Conservation (phyloP, 2,329 filamentous ascomycete genomes). For the Penicillium thymicola region DNA sequence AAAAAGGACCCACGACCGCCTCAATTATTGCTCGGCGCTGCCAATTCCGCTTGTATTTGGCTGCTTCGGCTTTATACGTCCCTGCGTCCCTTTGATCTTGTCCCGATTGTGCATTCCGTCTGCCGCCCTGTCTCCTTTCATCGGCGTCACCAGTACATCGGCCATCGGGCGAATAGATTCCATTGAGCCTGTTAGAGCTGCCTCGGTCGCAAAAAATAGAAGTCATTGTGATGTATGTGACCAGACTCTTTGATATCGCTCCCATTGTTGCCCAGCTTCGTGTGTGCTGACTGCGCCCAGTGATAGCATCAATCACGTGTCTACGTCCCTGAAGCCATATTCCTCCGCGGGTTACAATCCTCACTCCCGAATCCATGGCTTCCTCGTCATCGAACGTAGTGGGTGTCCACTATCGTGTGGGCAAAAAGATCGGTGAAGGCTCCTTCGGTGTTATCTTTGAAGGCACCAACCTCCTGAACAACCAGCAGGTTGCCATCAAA, state of each 20-base stretch:
- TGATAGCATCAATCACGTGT: constrained; percentile 20
- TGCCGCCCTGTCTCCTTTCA: constrained; percentile 3
- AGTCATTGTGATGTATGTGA: constrained; percentile 12
- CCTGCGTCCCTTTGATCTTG: not conserved
- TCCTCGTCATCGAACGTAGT: constrained; percentile 95
- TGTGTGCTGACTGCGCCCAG: constrained; percentile 18
- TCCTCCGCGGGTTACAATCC: constrained; percentile 11
- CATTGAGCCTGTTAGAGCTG: constrained; percentile 1
- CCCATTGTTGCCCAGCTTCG: not conserved
- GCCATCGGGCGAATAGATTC: not conserved
- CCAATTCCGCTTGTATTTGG: constrained; percentile 10
- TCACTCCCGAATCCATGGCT: constrained; percentile 56
- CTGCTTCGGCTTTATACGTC: not conserved
- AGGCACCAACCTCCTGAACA: constrained; percentile 96
- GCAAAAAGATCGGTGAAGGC: constrained; percentile 99
- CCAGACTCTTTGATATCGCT: not conserved
- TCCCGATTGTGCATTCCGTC: not conserved
- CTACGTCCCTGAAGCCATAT: constrained; percentile 18
- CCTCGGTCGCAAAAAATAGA: constrained; percentile 1
- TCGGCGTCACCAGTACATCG: constrained; percentile 5
- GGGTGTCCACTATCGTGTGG: constrained; percentile 96
- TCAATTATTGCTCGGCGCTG: constrained; percentile 9
- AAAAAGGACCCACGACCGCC: constrained; percentile 3
- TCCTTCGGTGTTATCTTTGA: constrained; percentile 99
- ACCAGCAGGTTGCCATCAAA: constrained; percentile 99